A percentile compares a stretch with the other conserved stretches of the same genome.
Conservation (phyloP, 805 yeast genomes). For the Yarrowia divulgata region DNA sequence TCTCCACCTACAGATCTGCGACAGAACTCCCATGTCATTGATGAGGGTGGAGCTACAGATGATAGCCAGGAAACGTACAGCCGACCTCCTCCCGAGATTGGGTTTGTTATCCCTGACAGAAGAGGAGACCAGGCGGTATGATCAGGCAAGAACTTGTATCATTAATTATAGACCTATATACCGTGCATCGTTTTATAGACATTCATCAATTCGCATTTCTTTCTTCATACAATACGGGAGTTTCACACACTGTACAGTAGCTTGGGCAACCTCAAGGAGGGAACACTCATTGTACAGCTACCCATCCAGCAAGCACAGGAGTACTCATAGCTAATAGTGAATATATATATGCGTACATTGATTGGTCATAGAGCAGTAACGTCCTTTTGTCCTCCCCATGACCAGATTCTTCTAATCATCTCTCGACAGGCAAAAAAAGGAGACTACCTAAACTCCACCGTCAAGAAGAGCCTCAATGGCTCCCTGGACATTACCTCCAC, state of each 20-base stretch:
- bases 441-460: constrained; percentile 56
- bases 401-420: background rate
- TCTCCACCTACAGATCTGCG: constrained; percentile 16
- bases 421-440: background rate
- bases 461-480: constrained; percentile 87
- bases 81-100: constrained; percentile 18
- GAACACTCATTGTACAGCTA: no score
- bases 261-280: no score
- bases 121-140: constrained; percentile 14
- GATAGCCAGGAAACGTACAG: constrained; percentile 25
- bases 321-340: constrained; percentile 3
- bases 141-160: background rate
- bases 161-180: constrained; percentile 19
- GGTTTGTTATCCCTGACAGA: constrained; percentile 23
- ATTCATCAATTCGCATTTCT: no score
- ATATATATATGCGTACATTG: constrained; percentile 29
- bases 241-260: no score
- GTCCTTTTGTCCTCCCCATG: background rate
- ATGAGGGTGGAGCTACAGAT: constrained; percentile 9
- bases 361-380: constrained; percentile 3
- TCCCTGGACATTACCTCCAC: constrained; percentile 97
- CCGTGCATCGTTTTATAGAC: background rate
- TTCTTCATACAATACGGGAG: no score
- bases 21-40: constrained; percentile 10
- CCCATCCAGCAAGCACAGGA: background rate